A percentile compares a stretch with the other conserved stretches of the same genome.
Evolutionary conservation across 352 stramenopile species (phyloP).

Genomic region (Phytophthora pini): DNA sequence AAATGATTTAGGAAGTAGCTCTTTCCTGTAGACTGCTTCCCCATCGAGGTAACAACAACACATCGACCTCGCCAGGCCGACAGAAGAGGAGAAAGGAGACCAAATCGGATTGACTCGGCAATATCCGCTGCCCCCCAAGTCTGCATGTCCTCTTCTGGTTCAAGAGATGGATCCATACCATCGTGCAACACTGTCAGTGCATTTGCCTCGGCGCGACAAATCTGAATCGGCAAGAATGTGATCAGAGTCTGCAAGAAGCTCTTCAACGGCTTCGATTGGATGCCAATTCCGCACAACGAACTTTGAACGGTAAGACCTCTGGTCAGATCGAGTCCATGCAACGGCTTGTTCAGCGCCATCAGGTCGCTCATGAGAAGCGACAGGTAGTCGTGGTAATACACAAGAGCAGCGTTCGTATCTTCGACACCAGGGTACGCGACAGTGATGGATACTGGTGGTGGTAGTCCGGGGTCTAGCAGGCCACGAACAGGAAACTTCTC

Average conservation of each 20-base stretch:
- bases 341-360: constrained; percentile 43
- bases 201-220: constrained; percentile 73
- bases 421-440: constrained; percentile 11
- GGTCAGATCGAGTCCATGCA: constrained; percentile 42
- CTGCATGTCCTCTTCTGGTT: constrained; percentile 25
- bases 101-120: constrained; percentile 54
- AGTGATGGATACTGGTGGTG: constrained; percentile 8
- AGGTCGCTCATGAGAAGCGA: constrained; percentile 49
- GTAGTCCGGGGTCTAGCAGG: constrained; percentile 13
- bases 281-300: constrained; percentile 4
- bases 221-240: constrained; percentile 77
- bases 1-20: constrained; percentile 85
- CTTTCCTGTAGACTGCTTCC: constrained; percentile 81
- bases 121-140: constrained; percentile 48
- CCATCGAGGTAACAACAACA: constrained; percentile 66
- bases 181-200: constrained; percentile 59
- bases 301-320: constrained; percentile 11
- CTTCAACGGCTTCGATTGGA: constrained; percentile 22
- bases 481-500: constrained; percentile 63
- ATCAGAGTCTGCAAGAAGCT: constrained; percentile 51
- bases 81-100: constrained; percentile 51
- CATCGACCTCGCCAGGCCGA: constrained; percentile 48
- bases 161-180: constrained; percentile 42
- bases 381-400: constrained; percentile 37
- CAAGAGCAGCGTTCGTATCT: neutral